Evolutionary conservation across 257 asterid species (phyloP).

Genomic region (Striga asiatica): DNA sequence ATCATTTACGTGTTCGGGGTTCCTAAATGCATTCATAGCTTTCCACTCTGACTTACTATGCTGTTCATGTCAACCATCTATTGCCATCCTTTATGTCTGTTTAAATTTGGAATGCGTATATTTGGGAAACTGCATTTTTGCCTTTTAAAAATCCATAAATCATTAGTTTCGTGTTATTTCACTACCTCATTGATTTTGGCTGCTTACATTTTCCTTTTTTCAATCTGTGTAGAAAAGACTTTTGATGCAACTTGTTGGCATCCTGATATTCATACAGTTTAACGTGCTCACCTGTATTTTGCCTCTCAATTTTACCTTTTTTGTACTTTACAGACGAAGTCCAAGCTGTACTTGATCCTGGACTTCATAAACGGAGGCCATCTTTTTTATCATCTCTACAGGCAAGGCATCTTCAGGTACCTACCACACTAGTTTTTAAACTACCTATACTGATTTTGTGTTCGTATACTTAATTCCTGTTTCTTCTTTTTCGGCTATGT

Average conservation of each 20-base stretch:
- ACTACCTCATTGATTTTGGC: background rate
- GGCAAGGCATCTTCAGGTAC: constrained; percentile 95
- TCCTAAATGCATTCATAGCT: background rate
- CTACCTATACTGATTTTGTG: background rate
- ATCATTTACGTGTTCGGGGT: background rate
- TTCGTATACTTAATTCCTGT: constrained; percentile 22
- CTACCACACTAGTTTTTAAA: background rate
- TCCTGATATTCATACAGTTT: background rate
- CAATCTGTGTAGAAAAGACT: too few relatives aligned
- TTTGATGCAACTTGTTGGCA: too few relatives aligned
- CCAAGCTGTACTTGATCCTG: constrained; percentile 74
- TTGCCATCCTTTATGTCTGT: background rate
- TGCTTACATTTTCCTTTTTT: background rate
- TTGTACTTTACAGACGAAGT: constrained; percentile 47
- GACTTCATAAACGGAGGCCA: constrained; percentile 93
- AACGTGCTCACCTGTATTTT: background rate
- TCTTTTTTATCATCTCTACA: constrained; percentile 89
- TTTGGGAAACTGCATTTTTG: background rate
- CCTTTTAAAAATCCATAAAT: background rate
- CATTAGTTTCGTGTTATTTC: background rate
- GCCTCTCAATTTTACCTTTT: constrained; percentile 17
- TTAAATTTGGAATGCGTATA: background rate
- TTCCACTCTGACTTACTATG: background rate
- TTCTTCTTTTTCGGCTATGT: constrained; percentile 15
- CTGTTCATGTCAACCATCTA: background rate